Evolutionary conservation across 129 eudicot species (phyloP).

Genomic region (Helichrysum umbraculigerum): DNA sequence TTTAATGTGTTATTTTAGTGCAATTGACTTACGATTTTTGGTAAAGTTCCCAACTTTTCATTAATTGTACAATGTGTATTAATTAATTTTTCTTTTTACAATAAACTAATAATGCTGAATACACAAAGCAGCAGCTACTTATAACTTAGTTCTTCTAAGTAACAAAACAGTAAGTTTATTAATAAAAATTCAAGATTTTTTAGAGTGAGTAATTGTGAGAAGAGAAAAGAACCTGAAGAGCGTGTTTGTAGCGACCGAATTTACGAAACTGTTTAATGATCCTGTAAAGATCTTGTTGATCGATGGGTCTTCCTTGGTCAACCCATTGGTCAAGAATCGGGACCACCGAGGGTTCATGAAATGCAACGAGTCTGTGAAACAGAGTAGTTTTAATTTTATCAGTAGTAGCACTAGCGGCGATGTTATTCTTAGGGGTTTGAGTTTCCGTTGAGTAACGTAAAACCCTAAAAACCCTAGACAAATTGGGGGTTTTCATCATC

Average conservation of each 20-base stretch:
- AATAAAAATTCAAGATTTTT: too few relatives aligned
- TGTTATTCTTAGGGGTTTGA: not conserved
- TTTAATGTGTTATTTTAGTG: too few relatives aligned
- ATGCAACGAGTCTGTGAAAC: slow-evolving; percentile 27
- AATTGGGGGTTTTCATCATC: not conserved
- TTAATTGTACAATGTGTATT: too few relatives aligned
- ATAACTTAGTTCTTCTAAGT: not conserved
- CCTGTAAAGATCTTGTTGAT: slow-evolving; percentile 33
- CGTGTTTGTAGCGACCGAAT: slow-evolving; percentile 41
- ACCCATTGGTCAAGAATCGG: slow-evolving; percentile 49
- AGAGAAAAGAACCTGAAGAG: slow-evolving; percentile 47
- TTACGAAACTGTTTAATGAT: slow-evolving; percentile 42
- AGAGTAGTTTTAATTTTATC: slow-evolving; percentile 12
- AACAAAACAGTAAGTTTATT: too few relatives aligned
- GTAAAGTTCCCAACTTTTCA: too few relatives aligned
- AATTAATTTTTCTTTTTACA: too few relatives aligned
- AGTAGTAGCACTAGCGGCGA: not conserved
- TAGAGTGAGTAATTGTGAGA: not conserved
- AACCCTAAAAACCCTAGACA: slow-evolving; percentile 20
- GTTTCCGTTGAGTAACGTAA: slow-evolving; percentile 25
- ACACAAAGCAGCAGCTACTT: not conserved
- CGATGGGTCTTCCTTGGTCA: slow-evolving; percentile 33
- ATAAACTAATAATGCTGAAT: too few relatives aligned
- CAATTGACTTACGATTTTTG: too few relatives aligned
- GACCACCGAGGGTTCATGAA: slow-evolving; percentile 30